phyloP scores from a whole-genome alignment of 1,284 basidiomycete species.

The Sphagnurus paluster region DNA sequence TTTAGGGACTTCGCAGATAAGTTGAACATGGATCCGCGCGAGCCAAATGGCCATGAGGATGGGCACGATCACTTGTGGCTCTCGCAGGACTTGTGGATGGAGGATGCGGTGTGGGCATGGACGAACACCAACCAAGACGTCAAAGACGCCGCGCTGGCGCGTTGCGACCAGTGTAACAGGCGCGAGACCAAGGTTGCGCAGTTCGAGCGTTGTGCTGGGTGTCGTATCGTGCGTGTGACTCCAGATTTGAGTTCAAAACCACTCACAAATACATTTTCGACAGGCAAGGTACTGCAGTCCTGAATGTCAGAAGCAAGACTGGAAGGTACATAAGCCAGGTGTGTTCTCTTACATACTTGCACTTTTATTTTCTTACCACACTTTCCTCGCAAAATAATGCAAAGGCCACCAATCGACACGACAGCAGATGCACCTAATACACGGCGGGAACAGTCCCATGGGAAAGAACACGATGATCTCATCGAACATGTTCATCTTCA shows the following conservation, averaged over 20 bases:
- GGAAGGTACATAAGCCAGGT: constrained; percentile 1
- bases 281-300: constrained; percentile 5
- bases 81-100: constrained; percentile 44
- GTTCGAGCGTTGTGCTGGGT: constrained; percentile 34
- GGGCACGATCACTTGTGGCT: constrained; percentile 46
- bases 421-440: neutral
- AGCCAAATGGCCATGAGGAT: constrained; percentile 36
- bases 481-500: too few species aligned
- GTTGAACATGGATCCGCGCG: constrained; percentile 31
- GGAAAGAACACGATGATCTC: neutral
- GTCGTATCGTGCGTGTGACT: constrained; percentile 21
- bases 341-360: neutral
- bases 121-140: constrained; percentile 34
- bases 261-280: neutral
- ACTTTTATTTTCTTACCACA: neutral
- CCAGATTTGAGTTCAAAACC: too few species aligned
- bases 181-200: constrained; percentile 27
- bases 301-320: constrained; percentile 5
- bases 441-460: neutral
- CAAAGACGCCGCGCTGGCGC: constrained; percentile 29
- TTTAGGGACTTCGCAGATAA: constrained; percentile 22
- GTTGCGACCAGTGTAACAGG: constrained; percentile 26
- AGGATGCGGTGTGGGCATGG: constrained; percentile 41
- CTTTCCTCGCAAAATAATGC: neutral
- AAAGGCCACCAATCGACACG: neutral